Conservation (phyloP, 148 eudicot genomes). For the Silene uniflora region DNA sequence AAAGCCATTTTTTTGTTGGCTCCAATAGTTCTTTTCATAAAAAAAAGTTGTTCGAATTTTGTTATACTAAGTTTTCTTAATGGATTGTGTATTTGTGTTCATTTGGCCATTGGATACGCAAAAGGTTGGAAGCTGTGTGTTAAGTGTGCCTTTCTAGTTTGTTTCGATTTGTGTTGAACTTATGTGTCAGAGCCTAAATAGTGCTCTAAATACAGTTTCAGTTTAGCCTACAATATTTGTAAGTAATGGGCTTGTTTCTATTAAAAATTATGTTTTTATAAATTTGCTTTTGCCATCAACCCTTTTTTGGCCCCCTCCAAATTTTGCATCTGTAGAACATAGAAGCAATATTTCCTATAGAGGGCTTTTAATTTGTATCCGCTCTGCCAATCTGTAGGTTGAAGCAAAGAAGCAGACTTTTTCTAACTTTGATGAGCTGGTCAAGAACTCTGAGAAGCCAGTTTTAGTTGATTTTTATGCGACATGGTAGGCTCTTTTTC, state of each 20-base stretch:
- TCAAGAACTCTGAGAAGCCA: constrained; percentile 67
- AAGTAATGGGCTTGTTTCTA: not conserved
- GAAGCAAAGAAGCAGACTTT: constrained; percentile 72
- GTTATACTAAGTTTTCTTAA: not conserved
- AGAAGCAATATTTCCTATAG: not conserved
- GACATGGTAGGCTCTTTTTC: constrained; percentile 56
- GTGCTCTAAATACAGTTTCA: not conserved
- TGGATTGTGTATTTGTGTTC: not conserved
- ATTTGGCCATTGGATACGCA: not conserved
- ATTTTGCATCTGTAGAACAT: not conserved
- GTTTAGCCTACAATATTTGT: not conserved
- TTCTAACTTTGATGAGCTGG: constrained; percentile 65
- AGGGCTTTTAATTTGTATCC: constrained; percentile 5
- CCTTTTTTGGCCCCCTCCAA: not conserved
- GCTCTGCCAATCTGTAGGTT: constrained; percentile 39
- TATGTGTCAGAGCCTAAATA: not conserved
- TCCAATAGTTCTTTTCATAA: not conserved
- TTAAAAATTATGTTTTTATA: no score
- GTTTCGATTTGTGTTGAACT: not conserved
- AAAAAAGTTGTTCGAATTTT: not conserved
- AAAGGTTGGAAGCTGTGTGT: not conserved
- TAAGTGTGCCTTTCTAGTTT: not conserved
- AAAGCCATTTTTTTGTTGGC: no score
- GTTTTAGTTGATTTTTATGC: constrained; percentile 92
- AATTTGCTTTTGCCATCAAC: not conserved